Evolutionary conservation across 2,329 filamentous ascomycete species (phyloP).

Genomic region (Incumbomyces delicatus): DNA sequence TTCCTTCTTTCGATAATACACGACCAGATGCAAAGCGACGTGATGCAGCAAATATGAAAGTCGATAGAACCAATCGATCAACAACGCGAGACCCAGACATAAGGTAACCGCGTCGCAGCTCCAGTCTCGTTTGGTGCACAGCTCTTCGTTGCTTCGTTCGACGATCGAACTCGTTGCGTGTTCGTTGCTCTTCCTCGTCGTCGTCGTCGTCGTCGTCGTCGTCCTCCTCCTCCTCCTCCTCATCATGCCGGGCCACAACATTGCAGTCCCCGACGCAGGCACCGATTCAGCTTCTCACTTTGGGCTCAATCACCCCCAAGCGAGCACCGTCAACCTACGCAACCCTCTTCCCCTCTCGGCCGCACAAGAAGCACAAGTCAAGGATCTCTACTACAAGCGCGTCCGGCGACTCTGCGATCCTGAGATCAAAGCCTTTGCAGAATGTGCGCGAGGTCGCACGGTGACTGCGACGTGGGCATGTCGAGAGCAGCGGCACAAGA

Average conservation of each 20-base stretch:
- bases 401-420: constrained; percentile 66
- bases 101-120: neutral
- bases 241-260: constrained; percentile 18
- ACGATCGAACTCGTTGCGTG: neutral
- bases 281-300: constrained; percentile 10
- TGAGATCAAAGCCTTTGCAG: constrained; percentile 80
- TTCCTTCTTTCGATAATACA: too few relatives aligned
- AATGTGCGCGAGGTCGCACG: constrained; percentile 77
- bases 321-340: constrained; percentile 31
- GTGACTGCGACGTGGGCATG: constrained; percentile 83
- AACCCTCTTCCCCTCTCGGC: constrained; percentile 79
- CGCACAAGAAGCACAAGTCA: constrained; percentile 70
- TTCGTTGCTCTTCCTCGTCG: too few relatives aligned
- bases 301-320: constrained; percentile 3
- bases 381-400: constrained; percentile 68
- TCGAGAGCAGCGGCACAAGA: constrained; percentile 64
- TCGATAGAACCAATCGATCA: neutral
- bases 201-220: too few relatives aligned
- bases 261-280: constrained; percentile 19
- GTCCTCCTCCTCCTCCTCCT: too few relatives aligned
- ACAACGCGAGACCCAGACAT: neutral
- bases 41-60: constrained; percentile 1
- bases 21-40: neutral
- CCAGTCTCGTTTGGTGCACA: neutral
- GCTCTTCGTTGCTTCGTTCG: neutral